phyloP scores from a whole-genome alignment of 2,329 filamentous ascomycete species.

The Claviceps maximensis region DNA sequence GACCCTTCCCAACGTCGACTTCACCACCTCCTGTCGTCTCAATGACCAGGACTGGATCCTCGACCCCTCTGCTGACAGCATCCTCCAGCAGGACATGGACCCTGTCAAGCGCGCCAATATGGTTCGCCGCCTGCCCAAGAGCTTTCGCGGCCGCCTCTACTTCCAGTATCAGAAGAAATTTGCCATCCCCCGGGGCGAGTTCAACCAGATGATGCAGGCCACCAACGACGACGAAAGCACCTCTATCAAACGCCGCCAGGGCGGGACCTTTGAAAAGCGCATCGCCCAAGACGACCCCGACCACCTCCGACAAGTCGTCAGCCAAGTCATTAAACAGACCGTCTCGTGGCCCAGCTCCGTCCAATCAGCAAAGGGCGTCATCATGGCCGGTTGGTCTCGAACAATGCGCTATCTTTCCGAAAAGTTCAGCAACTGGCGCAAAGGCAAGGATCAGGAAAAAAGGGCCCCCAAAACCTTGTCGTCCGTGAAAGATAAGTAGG shows the following conservation, averaged over 20 bases:
- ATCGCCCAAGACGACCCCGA: slow-evolving; percentile 59
- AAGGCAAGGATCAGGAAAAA: slow-evolving; percentile 22
- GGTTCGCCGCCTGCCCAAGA: slow-evolving; percentile 77
- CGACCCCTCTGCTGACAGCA: slow-evolving; percentile 44
- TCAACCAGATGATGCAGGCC: slow-evolving; percentile 71
- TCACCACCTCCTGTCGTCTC: slow-evolving; percentile 41
- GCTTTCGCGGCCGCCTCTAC: slow-evolving; percentile 81
- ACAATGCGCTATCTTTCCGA: slow-evolving; percentile 68
- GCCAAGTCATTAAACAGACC: slow-evolving; percentile 69
- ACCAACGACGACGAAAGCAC: slow-evolving; percentile 51
- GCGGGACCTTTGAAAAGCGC: slow-evolving; percentile 72
- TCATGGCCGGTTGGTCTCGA: slow-evolving; percentile 63
- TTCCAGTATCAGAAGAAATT: slow-evolving; percentile 92
- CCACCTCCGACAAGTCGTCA: slow-evolving; percentile 57
- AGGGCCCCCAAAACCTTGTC: slow-evolving; percentile 10
- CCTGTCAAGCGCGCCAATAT: slow-evolving; percentile 85
- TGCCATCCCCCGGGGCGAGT: slow-evolving; percentile 70
- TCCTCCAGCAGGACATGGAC: slow-evolving; percentile 81
- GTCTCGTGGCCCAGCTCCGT: slow-evolving; percentile 85
- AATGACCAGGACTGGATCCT: slow-evolving; percentile 28
- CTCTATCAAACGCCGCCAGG: slow-evolving; percentile 59
- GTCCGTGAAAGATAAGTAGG: not conserved
- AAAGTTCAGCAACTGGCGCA: slow-evolving; percentile 57
- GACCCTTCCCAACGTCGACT: slow-evolving; percentile 77
- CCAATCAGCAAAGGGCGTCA: slow-evolving; percentile 70